Conservation (phyloP, 177 flowering plant species). For the Vitis hybrid region DNA sequence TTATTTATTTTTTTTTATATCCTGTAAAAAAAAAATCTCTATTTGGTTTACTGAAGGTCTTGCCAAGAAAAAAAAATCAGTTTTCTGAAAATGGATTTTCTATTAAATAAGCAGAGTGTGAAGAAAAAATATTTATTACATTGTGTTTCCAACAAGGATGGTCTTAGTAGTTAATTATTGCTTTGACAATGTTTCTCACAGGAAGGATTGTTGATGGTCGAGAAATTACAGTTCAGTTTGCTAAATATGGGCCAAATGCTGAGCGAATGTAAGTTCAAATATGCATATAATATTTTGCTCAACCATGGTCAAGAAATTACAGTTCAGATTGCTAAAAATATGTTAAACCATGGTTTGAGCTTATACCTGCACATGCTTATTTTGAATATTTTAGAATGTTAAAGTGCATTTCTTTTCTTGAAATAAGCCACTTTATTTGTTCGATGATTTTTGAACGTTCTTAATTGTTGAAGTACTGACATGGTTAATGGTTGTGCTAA, state of each 20-base stretch:
- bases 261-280: slow-evolving; percentile 71
- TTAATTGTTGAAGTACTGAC: no score
- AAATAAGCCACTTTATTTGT: not conserved
- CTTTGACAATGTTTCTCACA: slow-evolving; percentile 10
- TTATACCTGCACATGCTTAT: no score
- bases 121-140: not conserved
- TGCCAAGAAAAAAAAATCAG: no score
- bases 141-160: not conserved
- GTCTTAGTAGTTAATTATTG: not conserved
- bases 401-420: not conserved
- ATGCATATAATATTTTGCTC: no score
- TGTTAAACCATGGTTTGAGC: no score
- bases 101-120: not conserved
- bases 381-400: not conserved
- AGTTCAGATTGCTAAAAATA: no score
- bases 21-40: no score
- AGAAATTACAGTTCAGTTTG: slow-evolving; percentile 90
- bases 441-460: not conserved
- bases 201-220: slow-evolving; percentile 87
- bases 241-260: slow-evolving; percentile 90
- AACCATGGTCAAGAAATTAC: no score
- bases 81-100: no score
- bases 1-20: not conserved
- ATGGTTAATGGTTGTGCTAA: no score
- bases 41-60: no score